phyloP scores from a whole-genome alignment of 495 filamentous ascomycete genomes.

The Terfezia claveryi region DNA sequence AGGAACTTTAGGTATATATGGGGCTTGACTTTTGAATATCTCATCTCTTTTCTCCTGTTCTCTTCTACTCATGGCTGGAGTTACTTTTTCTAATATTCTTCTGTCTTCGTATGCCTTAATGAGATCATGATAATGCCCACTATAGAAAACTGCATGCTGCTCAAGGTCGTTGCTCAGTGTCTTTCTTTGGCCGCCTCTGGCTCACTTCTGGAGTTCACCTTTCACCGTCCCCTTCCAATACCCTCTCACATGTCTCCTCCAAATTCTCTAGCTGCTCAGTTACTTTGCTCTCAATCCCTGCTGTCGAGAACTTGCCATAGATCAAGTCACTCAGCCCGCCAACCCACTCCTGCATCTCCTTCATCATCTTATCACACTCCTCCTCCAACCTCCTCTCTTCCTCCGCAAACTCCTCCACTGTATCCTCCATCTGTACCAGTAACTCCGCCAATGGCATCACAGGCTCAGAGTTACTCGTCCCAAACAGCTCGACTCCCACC shows the following conservation, averaged over 20 bases:
- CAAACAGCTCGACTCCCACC: conserved; percentile 43
- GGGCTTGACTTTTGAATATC: too few relatives aligned
- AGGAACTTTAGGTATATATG: too few relatives aligned
- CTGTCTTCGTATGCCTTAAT: neutral
- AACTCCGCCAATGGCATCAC: conserved; percentile 44
- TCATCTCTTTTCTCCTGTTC: neutral
- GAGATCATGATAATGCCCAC: conserved; percentile 3
- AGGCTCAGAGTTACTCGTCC: conserved; percentile 9
- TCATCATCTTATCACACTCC: conserved; percentile 38
- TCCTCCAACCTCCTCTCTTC: conserved; percentile 41
- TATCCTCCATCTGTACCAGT: conserved; percentile 42
- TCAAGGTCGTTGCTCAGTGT: neutral
- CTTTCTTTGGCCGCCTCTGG: conserved; percentile 1
- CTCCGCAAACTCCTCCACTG: conserved; percentile 39
- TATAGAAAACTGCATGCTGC: conserved; percentile 9
- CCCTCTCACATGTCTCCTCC: conserved; percentile 36
- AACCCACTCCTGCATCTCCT: conserved; percentile 38
- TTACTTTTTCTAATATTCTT: conserved; percentile 6
- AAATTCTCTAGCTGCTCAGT: conserved; percentile 39
- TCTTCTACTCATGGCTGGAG: conserved; percentile 8
- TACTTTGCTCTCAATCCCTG: conserved; percentile 35
- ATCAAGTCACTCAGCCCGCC: conserved; percentile 61
- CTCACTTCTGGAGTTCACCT: neutral
- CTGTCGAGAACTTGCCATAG: conserved; percentile 50
- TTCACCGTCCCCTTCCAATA: neutral